Conservation (phyloP, 805 yeast species). For the Schwanniomyces occidentalis region DNA sequence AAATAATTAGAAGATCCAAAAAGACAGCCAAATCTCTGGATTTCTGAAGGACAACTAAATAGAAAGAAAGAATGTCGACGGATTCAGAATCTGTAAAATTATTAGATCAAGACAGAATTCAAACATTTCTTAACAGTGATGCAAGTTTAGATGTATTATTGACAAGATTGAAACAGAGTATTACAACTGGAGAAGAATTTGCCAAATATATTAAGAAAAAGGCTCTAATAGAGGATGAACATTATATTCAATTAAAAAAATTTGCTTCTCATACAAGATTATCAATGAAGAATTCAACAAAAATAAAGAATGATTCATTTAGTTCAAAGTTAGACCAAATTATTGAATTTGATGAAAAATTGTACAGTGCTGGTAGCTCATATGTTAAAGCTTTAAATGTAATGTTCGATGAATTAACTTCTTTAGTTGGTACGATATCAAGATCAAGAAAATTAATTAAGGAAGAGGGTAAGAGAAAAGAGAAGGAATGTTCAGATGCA, state of each 20-base stretch:
- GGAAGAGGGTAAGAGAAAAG: slow-evolving; percentile 79
- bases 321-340: slow-evolving; percentile 64
- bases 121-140: slow-evolving; percentile 62
- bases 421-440: slow-evolving; percentile 68
- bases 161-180: slow-evolving; percentile 72
- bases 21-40: no score
- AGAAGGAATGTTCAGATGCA: slow-evolving; percentile 82
- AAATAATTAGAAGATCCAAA: no score
- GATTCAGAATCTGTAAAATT: slow-evolving; percentile 19
- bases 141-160: slow-evolving; percentile 74
- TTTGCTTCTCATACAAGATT: slow-evolving; percentile 58
- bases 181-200: slow-evolving; percentile 83
- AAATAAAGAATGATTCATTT: slow-evolving; percentile 65
- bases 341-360: slow-evolving; percentile 74
- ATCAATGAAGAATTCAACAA: slow-evolving; percentile 42
- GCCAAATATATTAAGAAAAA: slow-evolving; percentile 75
- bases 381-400: slow-evolving; percentile 77
- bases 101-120: slow-evolving; percentile 52
- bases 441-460: slow-evolving; percentile 74
- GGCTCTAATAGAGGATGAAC: slow-evolving; percentile 76
- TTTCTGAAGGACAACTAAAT: no score
- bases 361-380: slow-evolving; percentile 65
- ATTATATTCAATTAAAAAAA: slow-evolving; percentile 71
- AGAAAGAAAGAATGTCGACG: slow-evolving; percentile 7
- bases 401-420: slow-evolving; percentile 81